These are phyloP conservation scores for Flaveria sonorensis DNA, from an alignment of 129 eudicot genomes.

Conservation along the genomic window DNA sequence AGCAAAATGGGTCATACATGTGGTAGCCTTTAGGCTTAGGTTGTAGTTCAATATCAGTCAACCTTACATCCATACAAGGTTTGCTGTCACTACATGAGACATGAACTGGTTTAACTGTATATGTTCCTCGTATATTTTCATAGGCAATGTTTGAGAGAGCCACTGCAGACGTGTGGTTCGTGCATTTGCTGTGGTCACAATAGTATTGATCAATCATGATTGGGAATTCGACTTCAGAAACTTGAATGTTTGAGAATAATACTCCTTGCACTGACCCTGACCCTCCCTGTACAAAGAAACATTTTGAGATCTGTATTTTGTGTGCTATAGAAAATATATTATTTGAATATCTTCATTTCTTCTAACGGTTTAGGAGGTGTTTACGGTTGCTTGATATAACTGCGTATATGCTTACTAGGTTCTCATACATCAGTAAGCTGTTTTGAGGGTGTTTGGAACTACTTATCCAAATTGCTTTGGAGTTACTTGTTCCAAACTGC, in stretches of 20 bases:
- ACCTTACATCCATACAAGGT: slow-evolving; percentile 79
- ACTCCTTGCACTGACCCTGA: slow-evolving; percentile 84
- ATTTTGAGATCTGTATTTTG: slow-evolving; percentile 19
- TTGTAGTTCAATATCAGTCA: slow-evolving; percentile 59
- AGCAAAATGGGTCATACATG: slow-evolving; percentile 75
- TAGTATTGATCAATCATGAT: slow-evolving; percentile 91
- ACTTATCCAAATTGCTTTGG: not conserved
- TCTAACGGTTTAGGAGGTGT: not conserved
- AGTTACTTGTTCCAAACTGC: not conserved
- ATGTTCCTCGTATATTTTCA: slow-evolving; percentile 83
- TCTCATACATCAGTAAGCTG: not conserved
- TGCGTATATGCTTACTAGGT: too few species aligned
- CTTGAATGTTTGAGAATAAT: slow-evolving; percentile 76
- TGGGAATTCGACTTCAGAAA: slow-evolving; percentile 77
- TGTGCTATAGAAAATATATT: not conserved
- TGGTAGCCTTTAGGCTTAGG: slow-evolving; percentile 67
- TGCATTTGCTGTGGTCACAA: slow-evolving; percentile 83
- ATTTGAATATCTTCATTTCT: not conserved
- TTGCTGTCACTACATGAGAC: slow-evolving; percentile 82
- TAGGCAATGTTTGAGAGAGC: slow-evolving; percentile 81
- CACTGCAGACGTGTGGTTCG: slow-evolving; percentile 82
- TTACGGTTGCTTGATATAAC: not conserved
- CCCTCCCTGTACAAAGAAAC: slow-evolving; percentile 70
- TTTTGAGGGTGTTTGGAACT: not conserved
- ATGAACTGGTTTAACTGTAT: slow-evolving; percentile 87